Evolutionary conservation across 257 asterid genomes (phyloP).

Genomic region (Jacaranda copaia): DNA sequence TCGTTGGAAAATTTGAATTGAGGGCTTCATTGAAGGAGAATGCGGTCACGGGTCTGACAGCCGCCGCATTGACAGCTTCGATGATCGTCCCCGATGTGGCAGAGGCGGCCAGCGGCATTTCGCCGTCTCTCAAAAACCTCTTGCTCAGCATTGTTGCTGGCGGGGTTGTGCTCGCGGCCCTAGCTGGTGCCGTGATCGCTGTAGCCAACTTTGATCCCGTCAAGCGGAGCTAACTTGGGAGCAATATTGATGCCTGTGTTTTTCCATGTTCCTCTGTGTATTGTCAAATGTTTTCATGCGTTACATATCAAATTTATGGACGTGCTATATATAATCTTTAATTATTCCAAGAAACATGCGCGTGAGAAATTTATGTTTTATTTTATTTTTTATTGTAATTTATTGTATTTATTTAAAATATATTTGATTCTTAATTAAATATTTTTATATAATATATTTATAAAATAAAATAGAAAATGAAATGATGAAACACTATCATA

Average conservation of each 20-base stretch:
- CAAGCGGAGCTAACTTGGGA: constrained; percentile 49
- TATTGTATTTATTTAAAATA: too few species aligned
- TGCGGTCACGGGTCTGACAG: constrained; percentile 62
- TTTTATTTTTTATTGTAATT: too few species aligned
- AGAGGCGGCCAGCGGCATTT: constrained; percentile 58
- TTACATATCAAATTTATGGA: neutral
- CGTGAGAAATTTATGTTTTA: neutral
- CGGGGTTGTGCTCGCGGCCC: constrained; percentile 54
- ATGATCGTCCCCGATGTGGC: constrained; percentile 68
- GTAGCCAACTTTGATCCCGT: constrained; percentile 81
- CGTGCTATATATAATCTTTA: neutral
- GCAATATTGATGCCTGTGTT: neutral
- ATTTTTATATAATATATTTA: too few species aligned
- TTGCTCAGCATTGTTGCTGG: constrained; percentile 76
- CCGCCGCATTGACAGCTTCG: constrained; percentile 69
- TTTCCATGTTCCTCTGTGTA: constrained; percentile 6
- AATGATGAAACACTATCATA: too few species aligned
- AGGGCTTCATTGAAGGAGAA: constrained; percentile 70
- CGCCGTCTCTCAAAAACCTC: constrained; percentile 75
- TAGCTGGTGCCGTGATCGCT: constrained; percentile 60
- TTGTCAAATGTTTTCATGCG: constrained; percentile 24
- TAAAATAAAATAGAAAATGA: too few species aligned
- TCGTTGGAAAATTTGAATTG: constrained; percentile 47
- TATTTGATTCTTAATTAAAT: too few species aligned
- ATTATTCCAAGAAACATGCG: neutral